Evolutionary conservation across 108 stramenopile species (phyloP).

Genomic region (Nitzschia sp.): DNA sequence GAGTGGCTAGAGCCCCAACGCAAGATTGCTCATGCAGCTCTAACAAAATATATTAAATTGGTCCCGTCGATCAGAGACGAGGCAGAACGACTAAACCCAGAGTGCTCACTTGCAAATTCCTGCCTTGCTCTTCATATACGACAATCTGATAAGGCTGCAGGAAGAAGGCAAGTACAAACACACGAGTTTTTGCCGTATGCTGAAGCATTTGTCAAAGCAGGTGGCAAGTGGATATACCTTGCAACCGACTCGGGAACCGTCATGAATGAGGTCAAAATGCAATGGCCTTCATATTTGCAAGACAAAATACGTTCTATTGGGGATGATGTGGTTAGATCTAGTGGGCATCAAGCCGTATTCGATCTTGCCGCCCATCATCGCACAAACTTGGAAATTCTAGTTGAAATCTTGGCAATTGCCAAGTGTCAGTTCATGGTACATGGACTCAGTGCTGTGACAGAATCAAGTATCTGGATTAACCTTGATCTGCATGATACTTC

Average conservation of each 20-base stretch:
- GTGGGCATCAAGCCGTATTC: constrained; percentile 42
- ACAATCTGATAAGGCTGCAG: constrained; percentile 69
- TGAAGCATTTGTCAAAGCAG: constrained; percentile 41
- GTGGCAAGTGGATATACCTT: constrained; percentile 49
- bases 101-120: constrained; percentile 33
- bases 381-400: constrained; percentile 50
- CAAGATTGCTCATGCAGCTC: constrained; percentile 28
- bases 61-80: constrained; percentile 29
- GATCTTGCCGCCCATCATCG: constrained; percentile 51
- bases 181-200: constrained; percentile 49
- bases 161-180: constrained; percentile 40
- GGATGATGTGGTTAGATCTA: constrained; percentile 38
- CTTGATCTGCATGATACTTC: constrained; percentile 37
- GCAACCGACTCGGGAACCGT: constrained; percentile 56
- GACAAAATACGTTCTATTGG: constrained; percentile 39
- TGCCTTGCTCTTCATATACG: constrained; percentile 57
- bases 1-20: constrained; percentile 52
- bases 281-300: constrained; percentile 43
- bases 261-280: constrained; percentile 36
- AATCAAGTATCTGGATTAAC: constrained; percentile 55
- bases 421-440: constrained; percentile 56
- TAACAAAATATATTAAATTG: constrained; percentile 43
- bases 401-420: constrained; percentile 50
- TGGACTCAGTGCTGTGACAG: constrained; percentile 55
- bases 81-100: constrained; percentile 42